phyloP scores from a whole-genome alignment of 139 green algal species.

The Tetradesmus obliquus region DNA sequence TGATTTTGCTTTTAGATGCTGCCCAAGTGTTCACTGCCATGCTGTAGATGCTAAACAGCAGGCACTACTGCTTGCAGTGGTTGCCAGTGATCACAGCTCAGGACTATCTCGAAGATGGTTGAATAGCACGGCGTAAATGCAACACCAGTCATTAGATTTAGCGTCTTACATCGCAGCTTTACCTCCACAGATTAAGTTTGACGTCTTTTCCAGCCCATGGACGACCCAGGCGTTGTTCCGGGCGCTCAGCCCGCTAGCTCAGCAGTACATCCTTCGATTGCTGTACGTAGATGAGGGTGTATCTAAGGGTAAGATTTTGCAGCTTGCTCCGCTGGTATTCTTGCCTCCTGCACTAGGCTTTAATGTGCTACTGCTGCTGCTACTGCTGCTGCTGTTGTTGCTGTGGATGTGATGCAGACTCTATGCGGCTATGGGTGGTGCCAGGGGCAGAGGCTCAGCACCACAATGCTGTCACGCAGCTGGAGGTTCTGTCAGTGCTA shows the following conservation, averaged over 20 bases:
- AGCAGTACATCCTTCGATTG: conserved; percentile 78
- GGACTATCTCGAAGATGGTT: not conserved
- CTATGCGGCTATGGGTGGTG: conserved; percentile 23
- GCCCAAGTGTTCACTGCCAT: not conserved
- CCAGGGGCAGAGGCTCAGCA: conserved; percentile 11
- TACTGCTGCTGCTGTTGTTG: not conserved
- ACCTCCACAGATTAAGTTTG: conserved; percentile 48
- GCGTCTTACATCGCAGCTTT: conserved; percentile 37
- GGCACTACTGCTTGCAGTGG: not conserved
- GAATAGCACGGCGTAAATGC: conserved; percentile 1
- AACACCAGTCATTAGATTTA: conserved; percentile 25
- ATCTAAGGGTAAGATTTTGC: conserved; percentile 43
- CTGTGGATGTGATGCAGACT: conserved; percentile 4
- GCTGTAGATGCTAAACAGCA: not conserved
- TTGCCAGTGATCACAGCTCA: not conserved
- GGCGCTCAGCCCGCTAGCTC: conserved; percentile 71
- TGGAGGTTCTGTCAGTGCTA: conserved; percentile 30
- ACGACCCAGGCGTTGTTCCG: conserved; percentile 83
- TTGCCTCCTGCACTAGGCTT: conserved; percentile 36
- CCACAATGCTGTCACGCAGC: not conserved
- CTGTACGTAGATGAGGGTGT: conserved; percentile 66
- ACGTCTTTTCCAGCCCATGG: conserved; percentile 73
- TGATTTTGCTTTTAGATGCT: no score
- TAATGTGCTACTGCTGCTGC: not conserved
- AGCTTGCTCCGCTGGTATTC: not conserved